These are phyloP conservation scores for Aristolochia contorta DNA, from an alignment of 164 flowering plant genomes.

Conservation along the genomic window DNA sequence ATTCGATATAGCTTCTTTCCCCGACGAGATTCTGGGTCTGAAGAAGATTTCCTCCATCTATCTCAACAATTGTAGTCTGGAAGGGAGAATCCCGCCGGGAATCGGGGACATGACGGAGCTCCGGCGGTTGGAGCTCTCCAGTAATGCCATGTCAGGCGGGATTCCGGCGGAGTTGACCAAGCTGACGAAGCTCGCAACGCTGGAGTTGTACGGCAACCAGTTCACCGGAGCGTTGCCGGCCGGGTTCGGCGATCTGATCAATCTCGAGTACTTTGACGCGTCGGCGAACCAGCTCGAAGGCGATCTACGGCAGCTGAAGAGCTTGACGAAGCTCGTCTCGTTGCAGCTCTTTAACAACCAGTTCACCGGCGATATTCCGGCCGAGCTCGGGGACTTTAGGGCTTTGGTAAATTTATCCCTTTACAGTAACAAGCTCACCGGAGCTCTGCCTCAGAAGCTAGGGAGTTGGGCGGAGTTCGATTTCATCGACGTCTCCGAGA, in stretches of 20 bases:
- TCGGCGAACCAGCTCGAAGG: slow-evolving; percentile 40
- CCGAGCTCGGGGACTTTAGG: slow-evolving; percentile 52
- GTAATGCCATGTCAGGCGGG: slow-evolving; percentile 40
- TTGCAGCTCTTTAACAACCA: slow-evolving; percentile 44
- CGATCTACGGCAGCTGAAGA: slow-evolving; percentile 7
- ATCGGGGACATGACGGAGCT: slow-evolving; percentile 58
- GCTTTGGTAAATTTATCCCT: slow-evolving; percentile 57
- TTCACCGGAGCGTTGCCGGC: slow-evolving; percentile 54
- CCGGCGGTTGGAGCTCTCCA: slow-evolving; percentile 38
- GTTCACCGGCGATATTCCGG: slow-evolving; percentile 44
- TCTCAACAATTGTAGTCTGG: slow-evolving; percentile 49
- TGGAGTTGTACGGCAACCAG: slow-evolving; percentile 49
- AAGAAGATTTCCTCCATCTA: slow-evolving; percentile 46
- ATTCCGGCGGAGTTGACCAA: slow-evolving; percentile 53
- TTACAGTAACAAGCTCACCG: slow-evolving; percentile 54
- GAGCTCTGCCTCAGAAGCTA: slow-evolving; percentile 53
- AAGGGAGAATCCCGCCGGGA: slow-evolving; percentile 46
- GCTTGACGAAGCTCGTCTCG: slow-evolving; percentile 1
- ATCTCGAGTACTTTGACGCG: slow-evolving; percentile 39
- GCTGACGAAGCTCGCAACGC: slow-evolving; percentile 61
- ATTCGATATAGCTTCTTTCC: slow-evolving; percentile 39
- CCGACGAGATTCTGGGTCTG: slow-evolving; percentile 38
- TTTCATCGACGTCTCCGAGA: slow-evolving; percentile 75
- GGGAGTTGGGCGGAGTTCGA: slow-evolving; percentile 77
- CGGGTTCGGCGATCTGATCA: slow-evolving; percentile 51